Evolutionary conservation across 139 green algal species (phyloP), one percentile per base, ranked within the genome.

Genomic region (Deuterostichococcus epilithicus): DNA sequence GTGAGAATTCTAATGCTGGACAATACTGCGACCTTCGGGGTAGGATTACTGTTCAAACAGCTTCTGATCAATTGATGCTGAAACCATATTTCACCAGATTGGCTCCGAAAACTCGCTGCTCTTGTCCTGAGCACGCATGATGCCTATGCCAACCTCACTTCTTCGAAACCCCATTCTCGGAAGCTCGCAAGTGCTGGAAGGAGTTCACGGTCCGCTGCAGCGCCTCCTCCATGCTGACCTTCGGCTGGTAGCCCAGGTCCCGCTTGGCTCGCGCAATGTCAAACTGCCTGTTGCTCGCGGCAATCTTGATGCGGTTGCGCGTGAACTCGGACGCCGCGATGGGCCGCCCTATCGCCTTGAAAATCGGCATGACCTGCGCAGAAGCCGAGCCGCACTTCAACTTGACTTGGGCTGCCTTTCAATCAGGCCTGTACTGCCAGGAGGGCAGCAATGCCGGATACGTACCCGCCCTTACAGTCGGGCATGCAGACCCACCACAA

Each of bases 191-290:
- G 77, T 92, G 80, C 71, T 75, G 2, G 63, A 94, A 95, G 35
- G 77, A 67, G 2, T 36, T 37, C 25, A 93, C 47, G 28, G 88
- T 95, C 60, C 85, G 77, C 30, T 76, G 10, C 32, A 95, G 77
- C 0, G 70, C 91, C 10, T 94, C 86, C 4, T 87, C 44, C 65
- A 94, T 77, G 30, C 33, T 35, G 32, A 92, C 65, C 47, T 78
- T 30, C 0, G 92, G 91, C 25, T 35, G 20, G 70, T 96, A 96
- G 0, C 83, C 88, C 34, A 96, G 76, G 34, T 92, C 82, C 0
- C 70, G 34, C 26, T 70, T 70, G 0, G 92, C 92, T 0, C 35
- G 34, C 1, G 70, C 68, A 59, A 72, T 88, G 35, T 68, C 84
- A 44, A 95, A 88, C n/a, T 73, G 88, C 13, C 92, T 82, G 52